Base-by-base conservation (phyloP, 805 yeast genomes). In the Saturnispora dispora region DNA sequence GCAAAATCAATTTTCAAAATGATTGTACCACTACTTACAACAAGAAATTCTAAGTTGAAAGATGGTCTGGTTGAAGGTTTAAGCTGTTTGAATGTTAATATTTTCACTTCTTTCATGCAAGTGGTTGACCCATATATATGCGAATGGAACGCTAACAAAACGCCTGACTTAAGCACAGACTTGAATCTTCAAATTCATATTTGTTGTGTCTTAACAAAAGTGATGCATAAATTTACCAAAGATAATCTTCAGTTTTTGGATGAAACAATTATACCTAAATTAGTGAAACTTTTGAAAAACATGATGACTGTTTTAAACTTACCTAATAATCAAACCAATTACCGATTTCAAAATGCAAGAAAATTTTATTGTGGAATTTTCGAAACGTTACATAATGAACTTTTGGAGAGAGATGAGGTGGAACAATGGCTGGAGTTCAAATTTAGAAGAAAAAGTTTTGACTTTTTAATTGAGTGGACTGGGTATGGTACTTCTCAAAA, bases 41-140 rank as follows among this genome's bases (percentile, higher is more conserved):
- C 89, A 0, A 79, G 81, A 2, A 88, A 86, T 53, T 73, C 76
- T 3, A 72, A 81, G 56, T 78, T 93, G 8, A 74, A 87, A 54
- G 96, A 90, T 56, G 93, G 97, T 0, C 81, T 90, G 15, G 88
- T 89, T n/a, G 71, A 84, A 2, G 98, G 98, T 0, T 67, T 95
- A 50, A 84, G 96, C 56, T 88, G 95, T 55, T 80, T 90, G 65
- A 93, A 93, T 64, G 82, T 90, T 53, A 93, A 93, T 65, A 88
- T 90, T 15, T 89, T 88, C 72, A 80, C 77, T 56, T 83, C 96
- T 0, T 76, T 91, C 48, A 67, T 91, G 32, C 96, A 89, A 58
- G 83, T 83, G 52, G 70, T 88, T 11, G 88, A 85, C 11, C 73
- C 79, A 1, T 74, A 78, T 2, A 66, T 87, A 50, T 72, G 71